Conservation (phyloP, 2,329 filamentous ascomycete species). For the Truncatella angustata region DNA sequence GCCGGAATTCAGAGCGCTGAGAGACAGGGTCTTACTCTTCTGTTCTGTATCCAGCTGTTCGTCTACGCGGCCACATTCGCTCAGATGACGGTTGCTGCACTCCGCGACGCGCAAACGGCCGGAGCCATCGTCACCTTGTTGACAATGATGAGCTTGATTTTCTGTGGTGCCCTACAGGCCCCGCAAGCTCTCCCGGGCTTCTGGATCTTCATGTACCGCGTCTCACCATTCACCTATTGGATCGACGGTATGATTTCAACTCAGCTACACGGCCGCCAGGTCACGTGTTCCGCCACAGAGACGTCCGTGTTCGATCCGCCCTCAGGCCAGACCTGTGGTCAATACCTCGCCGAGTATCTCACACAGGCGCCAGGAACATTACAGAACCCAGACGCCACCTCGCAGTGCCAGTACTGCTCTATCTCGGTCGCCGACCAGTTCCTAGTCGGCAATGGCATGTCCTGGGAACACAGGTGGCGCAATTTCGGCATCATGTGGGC, state of each 20-base stretch:
- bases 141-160: constrained; percentile 60
- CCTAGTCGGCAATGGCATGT: constrained; percentile 44
- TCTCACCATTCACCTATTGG: constrained; percentile 81
- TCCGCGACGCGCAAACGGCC: constrained; percentile 68
- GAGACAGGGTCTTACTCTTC: constrained; percentile 63
- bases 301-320: constrained; percentile 64
- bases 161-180: constrained; percentile 40
- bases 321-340: constrained; percentile 52
- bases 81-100: constrained; percentile 69
- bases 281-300: constrained; percentile 70
- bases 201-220: constrained; percentile 83
- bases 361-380: constrained; percentile 50
- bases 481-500: constrained; percentile 65
- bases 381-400: constrained; percentile 43
- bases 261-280: constrained; percentile 64
- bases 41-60: constrained; percentile 65
- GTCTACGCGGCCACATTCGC: constrained; percentile 72
- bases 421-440: constrained; percentile 51
- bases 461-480: constrained; percentile 62
- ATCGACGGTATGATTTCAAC: constrained; percentile 69
- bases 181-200: constrained; percentile 65
- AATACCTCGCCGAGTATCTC: constrained; percentile 58
- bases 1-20: constrained; percentile 45
- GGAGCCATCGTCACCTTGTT: constrained; percentile 62
- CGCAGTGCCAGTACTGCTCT: constrained; percentile 55